A percentile compares a stretch with the other conserved stretches of the same genome.
These are phyloP conservation scores for Coemansia sp. DNA, from an alignment of 192 early-diverging fungal species.

Conservation along the genomic window DNA sequence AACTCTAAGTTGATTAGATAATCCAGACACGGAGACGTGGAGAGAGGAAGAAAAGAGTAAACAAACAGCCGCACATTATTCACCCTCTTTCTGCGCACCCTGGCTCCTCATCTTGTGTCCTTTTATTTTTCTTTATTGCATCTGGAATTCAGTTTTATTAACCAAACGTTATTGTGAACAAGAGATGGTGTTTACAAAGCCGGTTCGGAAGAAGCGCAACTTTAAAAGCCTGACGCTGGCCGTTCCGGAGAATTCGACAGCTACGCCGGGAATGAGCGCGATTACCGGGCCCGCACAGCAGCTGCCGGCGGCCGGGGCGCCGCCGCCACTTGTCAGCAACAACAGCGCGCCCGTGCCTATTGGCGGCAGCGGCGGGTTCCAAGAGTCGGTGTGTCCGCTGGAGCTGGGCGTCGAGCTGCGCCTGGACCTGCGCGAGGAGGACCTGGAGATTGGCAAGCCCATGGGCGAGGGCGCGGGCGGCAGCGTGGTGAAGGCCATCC, in stretches of 20 bases:
- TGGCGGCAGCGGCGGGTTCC: slow-evolving; percentile 6
- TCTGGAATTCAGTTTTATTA: too few relatives aligned
- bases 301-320: slow-evolving; percentile 4
- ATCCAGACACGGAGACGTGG: too few relatives aligned
- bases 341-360: slow-evolving; percentile 14
- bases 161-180: too few relatives aligned
- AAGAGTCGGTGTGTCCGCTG: slow-evolving; percentile 37
- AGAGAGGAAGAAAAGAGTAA: too few relatives aligned
- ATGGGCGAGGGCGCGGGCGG: slow-evolving; percentile 94
- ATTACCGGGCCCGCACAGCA: slow-evolving; percentile 8
- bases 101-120: too few relatives aligned
- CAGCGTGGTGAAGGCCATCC: slow-evolving; percentile 78
- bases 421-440: slow-evolving; percentile 74
- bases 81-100: too few relatives aligned
- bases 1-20: too few relatives aligned
- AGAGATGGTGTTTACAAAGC: slow-evolving; percentile 39
- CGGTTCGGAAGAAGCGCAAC: slow-evolving; percentile 52
- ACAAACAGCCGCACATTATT: too few relatives aligned
- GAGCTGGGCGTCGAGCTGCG: slow-evolving; percentile 70
- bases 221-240: slow-evolving; percentile 50
- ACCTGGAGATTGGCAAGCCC: slow-evolving; percentile 71
- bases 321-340: slow-evolving; percentile 6
- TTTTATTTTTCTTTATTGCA: too few relatives aligned
- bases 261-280: slow-evolving; percentile 11
- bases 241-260: slow-evolving; percentile 15